phyloP scores from a whole-genome alignment of 352 stramenopile genomes.

The Aphanomyces euteiches region DNA sequence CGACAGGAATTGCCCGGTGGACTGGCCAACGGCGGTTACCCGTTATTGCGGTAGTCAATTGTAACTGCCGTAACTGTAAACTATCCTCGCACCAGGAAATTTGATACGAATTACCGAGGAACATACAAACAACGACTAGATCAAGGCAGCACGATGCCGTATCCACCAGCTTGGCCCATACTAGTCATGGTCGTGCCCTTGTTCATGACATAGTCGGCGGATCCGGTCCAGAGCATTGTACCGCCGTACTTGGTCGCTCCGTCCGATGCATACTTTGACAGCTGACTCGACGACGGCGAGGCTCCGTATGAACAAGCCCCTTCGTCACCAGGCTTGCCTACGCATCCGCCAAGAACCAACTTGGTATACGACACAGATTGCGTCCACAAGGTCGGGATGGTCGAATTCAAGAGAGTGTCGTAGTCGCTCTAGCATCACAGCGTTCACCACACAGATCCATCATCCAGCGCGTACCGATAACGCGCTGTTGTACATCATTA shows the following conservation, averaged over 20 bases:
- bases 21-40: no score
- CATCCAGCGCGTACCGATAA: neutral
- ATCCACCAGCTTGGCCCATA: slow-evolving; percentile 22
- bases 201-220: slow-evolving; percentile 2
- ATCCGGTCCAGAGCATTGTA: slow-evolving; percentile 27
- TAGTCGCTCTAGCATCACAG: slow-evolving; percentile 11
- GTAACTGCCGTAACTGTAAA: no score
- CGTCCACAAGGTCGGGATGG: slow-evolving; percentile 7
- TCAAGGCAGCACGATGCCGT: neutral
- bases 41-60: no score
- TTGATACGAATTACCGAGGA: no score
- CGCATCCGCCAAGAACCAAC: slow-evolving; percentile 20
- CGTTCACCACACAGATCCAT: neutral
- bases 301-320: slow-evolving; percentile 25
- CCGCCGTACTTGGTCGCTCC: slow-evolving; percentile 21
- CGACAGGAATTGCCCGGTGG: no score
- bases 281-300: slow-evolving; percentile 2
- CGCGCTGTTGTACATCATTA: slow-evolving; percentile 73
- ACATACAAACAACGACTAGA: no score
- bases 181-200: neutral
- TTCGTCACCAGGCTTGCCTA: slow-evolving; percentile 10
- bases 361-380: neutral
- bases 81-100: no score
- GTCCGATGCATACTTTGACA: slow-evolving; percentile 4
- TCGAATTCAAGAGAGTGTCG: slow-evolving; percentile 9